These are phyloP conservation scores for Saccharomycopsis babjevae DNA, from an alignment of 805 yeast species.

Conservation along the genomic window DNA sequence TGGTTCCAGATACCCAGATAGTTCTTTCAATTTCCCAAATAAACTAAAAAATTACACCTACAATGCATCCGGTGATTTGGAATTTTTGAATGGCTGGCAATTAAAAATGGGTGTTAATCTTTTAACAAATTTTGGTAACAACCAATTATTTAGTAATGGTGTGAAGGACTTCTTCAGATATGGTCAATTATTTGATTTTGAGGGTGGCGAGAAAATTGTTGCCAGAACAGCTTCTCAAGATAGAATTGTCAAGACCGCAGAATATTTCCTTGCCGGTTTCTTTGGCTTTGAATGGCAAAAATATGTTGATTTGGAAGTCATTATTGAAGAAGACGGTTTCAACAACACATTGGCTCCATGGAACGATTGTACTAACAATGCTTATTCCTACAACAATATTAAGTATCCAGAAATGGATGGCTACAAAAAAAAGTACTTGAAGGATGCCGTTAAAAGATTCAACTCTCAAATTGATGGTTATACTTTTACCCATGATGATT, in stretches of 20 bases:
- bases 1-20: slow-evolving; percentile 67
- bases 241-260: slow-evolving; percentile 38
- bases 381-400: slow-evolving; percentile 5
- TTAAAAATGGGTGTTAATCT: slow-evolving; percentile 12
- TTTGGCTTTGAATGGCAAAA: slow-evolving; percentile 27
- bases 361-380: slow-evolving; percentile 17
- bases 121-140: slow-evolving; percentile 19
- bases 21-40: slow-evolving; percentile 21
- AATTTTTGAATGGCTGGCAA: slow-evolving; percentile 39
- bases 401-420: slow-evolving; percentile 1
- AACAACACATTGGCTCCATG: slow-evolving; percentile 19
- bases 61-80: slow-evolving; percentile 35
- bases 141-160: slow-evolving; percentile 20
- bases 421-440: slow-evolving; percentile 29
- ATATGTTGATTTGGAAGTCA: slow-evolving; percentile 18
- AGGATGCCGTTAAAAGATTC: slow-evolving; percentile 47
- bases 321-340: slow-evolving; percentile 18
- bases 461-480: slow-evolving; percentile 44
- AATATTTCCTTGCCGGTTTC: slow-evolving; percentile 39
- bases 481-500: slow-evolving; percentile 43
- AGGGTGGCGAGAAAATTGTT: slow-evolving; percentile 14
- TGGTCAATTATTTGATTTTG: slow-evolving; percentile 17
- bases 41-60: slow-evolving; percentile 29
- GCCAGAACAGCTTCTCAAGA: slow-evolving; percentile 32
- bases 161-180: slow-evolving; percentile 19